Conservation (phyloP, 768 basidiomycete genomes). For the Rhodotorula kratochvilovae region DNA sequence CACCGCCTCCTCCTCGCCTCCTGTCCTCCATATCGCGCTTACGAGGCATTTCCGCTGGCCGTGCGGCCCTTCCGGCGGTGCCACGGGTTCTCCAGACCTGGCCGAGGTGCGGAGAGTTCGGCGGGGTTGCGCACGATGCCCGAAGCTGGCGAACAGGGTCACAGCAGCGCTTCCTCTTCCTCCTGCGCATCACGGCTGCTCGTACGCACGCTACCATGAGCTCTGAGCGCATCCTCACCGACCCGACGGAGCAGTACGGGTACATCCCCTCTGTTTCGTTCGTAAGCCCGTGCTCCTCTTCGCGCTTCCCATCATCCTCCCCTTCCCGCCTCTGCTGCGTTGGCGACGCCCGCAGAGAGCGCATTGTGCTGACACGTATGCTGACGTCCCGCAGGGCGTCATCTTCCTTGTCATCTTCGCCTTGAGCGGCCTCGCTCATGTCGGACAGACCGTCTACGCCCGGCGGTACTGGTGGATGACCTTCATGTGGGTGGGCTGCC, state of each 20-base stretch:
- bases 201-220: neutral
- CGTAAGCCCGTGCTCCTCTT: neutral
- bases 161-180: no score
- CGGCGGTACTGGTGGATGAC: conserved; percentile 24
- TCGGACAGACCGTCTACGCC: neutral
- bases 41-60: no score
- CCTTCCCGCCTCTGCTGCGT: neutral
- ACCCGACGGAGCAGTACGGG: neutral
- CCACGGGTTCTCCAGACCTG: no score
- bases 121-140: no score
- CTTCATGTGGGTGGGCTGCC: conserved; percentile 8
- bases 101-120: no score
- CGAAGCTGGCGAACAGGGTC: no score
- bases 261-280: neutral
- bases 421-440: conserved; percentile 2
- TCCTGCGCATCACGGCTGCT: no score
- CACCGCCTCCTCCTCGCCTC: no score
- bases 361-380: neutral
- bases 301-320: no score
- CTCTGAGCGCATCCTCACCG: neutral
- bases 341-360: neutral
- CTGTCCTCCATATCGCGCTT: no score
- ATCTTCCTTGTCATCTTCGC: conserved; percentile 15
- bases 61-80: no score
- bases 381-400: neutral